Conservation (phyloP, 805 yeast species). For the Schwanniomyces polymorphus region DNA sequence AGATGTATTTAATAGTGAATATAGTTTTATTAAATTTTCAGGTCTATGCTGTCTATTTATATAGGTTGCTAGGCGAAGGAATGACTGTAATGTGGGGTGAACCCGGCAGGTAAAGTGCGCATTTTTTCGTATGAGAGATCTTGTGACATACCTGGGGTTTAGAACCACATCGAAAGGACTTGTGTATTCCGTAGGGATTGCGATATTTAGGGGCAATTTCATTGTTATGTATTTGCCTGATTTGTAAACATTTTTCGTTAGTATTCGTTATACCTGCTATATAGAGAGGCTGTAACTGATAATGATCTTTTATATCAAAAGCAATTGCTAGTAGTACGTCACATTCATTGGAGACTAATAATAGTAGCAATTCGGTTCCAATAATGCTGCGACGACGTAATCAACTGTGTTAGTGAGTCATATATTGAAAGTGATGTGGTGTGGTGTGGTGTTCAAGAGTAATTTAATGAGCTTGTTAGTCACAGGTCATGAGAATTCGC, state of each 20-base stretch:
- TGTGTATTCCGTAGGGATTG: not conserved
- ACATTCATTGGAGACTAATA: too few species aligned
- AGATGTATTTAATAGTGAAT: not conserved
- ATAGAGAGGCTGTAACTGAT: not conserved
- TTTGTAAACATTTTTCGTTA: not conserved
- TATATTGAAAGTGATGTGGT: not conserved
- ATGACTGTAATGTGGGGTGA: slow-evolving; percentile 3
- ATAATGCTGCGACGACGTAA: too few species aligned
- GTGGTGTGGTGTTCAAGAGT: not conserved
- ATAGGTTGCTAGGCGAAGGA: not conserved
- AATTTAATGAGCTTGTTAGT: not conserved
- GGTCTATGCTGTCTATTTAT: not conserved
- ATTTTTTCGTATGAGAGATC: not conserved
- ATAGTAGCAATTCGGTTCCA: too few species aligned
- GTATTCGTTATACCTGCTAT: not conserved
- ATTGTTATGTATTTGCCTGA: not conserved
- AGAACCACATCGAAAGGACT: not conserved
- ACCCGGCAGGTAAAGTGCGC: not conserved
- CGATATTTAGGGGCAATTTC: not conserved
- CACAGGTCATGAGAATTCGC: not conserved
- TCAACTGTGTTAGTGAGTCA: slow-evolving; percentile 1
- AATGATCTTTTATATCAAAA: too few species aligned
- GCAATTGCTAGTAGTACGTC: too few species aligned
- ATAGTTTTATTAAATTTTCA: not conserved
- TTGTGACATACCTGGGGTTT: not conserved